Percentiles rank a stretch among this genome's conserved stretches.
These are phyloP conservation scores for Wickerhamomyces mucosus DNA, from an alignment of 805 yeast species.

Conservation along the genomic window DNA sequence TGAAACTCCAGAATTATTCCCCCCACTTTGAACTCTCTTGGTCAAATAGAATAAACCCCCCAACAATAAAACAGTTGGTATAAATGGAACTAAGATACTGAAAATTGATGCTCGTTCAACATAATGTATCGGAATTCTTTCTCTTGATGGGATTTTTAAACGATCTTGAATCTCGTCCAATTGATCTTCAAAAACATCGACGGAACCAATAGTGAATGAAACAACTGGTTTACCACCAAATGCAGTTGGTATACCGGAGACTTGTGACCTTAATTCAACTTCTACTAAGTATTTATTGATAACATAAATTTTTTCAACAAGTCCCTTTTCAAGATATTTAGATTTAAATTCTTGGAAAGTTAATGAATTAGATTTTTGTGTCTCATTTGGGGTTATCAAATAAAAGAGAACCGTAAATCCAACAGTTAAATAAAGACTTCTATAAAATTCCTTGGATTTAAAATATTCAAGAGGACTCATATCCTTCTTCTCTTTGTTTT, in stretches of 20 bases:
- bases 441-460: slow-evolving; percentile 32
- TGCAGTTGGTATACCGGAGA: slow-evolving; percentile 14
- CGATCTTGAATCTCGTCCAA: slow-evolving; percentile 64
- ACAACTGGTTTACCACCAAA: slow-evolving; percentile 34
- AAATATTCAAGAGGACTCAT: slow-evolving; percentile 27
- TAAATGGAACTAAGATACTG: slow-evolving; percentile 54
- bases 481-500: slow-evolving; percentile 16
- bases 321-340: slow-evolving; percentile 68
- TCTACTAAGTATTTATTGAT: slow-evolving; percentile 65
- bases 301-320: slow-evolving; percentile 65
- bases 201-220: slow-evolving; percentile 80
- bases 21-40: slow-evolving; percentile 35
- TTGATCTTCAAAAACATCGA: slow-evolving; percentile 77
- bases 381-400: slow-evolving; percentile 22
- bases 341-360: slow-evolving; percentile 81
- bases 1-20: slow-evolving; percentile 43
- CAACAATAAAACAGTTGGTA: slow-evolving; percentile 73
- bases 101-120: slow-evolving; percentile 58
- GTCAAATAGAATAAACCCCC: slow-evolving; percentile 53
- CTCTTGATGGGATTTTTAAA: slow-evolving; percentile 54
- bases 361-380: slow-evolving; percentile 20
- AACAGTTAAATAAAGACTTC: slow-evolving; percentile 28
- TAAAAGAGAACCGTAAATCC: slow-evolving; percentile 30
- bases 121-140: slow-evolving; percentile 71
- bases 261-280: slow-evolving; percentile 41